Evolutionary conservation across 1,139 yeast species (phyloP), one percentile per base, ranked within the genome.

Genomic region (Debaryomyces singareniensis): DNA sequence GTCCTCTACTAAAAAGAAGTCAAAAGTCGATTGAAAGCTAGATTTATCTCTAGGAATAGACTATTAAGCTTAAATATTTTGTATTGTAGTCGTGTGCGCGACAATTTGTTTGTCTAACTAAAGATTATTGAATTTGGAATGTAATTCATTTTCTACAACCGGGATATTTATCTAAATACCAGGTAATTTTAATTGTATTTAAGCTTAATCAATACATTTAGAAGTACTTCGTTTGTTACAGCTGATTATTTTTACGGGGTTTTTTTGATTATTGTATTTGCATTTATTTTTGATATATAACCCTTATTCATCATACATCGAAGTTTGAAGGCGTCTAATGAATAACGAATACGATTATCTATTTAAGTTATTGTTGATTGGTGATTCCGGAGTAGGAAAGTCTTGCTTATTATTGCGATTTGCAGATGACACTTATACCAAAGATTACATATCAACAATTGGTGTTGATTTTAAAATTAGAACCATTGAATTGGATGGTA

Each of bases 401-500:
- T 87, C 97, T 9, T 91, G 97, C 70, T 70, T 91, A 54, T 71
- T 91, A 53, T 73, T 91, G 51, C 79, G 98, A 61, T 91, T 91
- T 56, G 96, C 97, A 32, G 98, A 91, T 58, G 95, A 91, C 63
- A 87, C 96, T 27, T 91, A 89, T 63, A 89, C 96, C 24, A 95
- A 91, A 49, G 95, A 93, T 51, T 91, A 91, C 65, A 89, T 91
- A 49, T 86, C 96, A 33, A 91, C 98, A 32, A 91, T 91, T 55
- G 98, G 98, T 34, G 98, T 91, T 32, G 98, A 91, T 56, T 91
- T 91, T 69, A 91, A 91, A 65, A 91, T 91, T 62, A 85, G 96
- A 68, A 91, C 97, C 31, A 86, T 91, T 39, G 96, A 89, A 51
- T 70, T 91, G 40, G 97, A 91, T 46, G 98, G 97, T 42, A 91